Evolutionary conservation across 495 filamentous ascomycete species (phyloP).

Genomic region (Lindgomyces ingoldianus): DNA sequence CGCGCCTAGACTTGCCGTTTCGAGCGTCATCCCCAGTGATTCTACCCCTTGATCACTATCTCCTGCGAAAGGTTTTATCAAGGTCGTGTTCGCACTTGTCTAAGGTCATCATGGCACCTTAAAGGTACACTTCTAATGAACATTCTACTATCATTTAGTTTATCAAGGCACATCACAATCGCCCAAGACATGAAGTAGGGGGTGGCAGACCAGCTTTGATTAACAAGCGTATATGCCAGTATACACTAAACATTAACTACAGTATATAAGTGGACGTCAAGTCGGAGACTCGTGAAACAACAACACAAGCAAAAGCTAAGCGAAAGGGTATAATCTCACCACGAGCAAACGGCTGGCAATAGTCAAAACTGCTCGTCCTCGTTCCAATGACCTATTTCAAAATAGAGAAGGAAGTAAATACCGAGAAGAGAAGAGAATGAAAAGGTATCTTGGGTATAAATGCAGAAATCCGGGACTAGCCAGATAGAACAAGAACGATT

Average conservation of each 20-base stretch:
- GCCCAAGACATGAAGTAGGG: too few relatives aligned
- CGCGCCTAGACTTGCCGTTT: slow-evolving; percentile 1
- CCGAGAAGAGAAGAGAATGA: slow-evolving; percentile 4
- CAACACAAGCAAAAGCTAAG: neutral
- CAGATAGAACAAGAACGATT: neutral
- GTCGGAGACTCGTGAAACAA: neutral
- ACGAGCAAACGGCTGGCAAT: too few relatives aligned
- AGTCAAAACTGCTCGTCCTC: too few relatives aligned
- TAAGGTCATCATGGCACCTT: too few relatives aligned
- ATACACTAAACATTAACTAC: slow-evolving; percentile 33
- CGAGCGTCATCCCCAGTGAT: neutral
- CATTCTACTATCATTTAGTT: too few relatives aligned
- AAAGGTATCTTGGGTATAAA: neutral
- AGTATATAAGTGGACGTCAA: slow-evolving; percentile 7
- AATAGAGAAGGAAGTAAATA: neutral
- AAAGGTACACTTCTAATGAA: too few relatives aligned
- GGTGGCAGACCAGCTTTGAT: slow-evolving; percentile 7
- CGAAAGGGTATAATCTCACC: slow-evolving; percentile 21
- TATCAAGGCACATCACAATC: neutral
- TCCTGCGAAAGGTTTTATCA: too few relatives aligned
- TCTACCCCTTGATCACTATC: neutral
- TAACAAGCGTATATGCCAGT: slow-evolving; percentile 30
- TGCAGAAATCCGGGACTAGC: neutral
- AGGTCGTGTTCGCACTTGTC: too few relatives aligned
- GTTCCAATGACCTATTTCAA: neutral